A percentile compares a stretch with the other conserved stretches of the same genome.
phyloP scores from a whole-genome alignment of 1,139 yeast genomes.

The Kodamaea alishanica region DNA sequence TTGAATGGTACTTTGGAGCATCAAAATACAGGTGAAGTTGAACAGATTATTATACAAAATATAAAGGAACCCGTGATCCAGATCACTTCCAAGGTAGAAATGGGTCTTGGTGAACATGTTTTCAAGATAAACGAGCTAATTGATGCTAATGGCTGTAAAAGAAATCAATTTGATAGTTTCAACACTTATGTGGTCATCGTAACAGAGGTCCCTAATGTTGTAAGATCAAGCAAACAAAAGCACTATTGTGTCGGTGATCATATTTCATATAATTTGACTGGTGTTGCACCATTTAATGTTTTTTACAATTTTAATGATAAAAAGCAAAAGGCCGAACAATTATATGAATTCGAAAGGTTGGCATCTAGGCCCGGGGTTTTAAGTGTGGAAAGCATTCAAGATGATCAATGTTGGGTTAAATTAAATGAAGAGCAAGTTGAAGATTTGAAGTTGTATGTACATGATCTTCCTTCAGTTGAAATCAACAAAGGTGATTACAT shows the following conservation, averaged over 20 bases:
- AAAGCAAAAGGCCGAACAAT: slow-evolving; percentile 56
- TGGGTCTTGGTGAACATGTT: slow-evolving; percentile 49
- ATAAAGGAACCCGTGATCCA: slow-evolving; percentile 16
- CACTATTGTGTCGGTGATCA: slow-evolving; percentile 90
- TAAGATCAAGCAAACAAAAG: slow-evolving; percentile 36
- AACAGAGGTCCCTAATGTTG: slow-evolving; percentile 73
- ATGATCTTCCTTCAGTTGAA: slow-evolving; percentile 88
- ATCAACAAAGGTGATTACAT: slow-evolving; percentile 72
- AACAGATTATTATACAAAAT: slow-evolving; percentile 13
- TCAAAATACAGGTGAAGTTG: slow-evolving; percentile 20
- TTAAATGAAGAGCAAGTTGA: slow-evolving; percentile 42
- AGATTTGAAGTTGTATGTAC: slow-evolving; percentile 53
- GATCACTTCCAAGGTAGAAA: slow-evolving; percentile 13
- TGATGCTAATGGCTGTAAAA: slow-evolving; percentile 71
- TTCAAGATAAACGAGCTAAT: slow-evolving; percentile 53
- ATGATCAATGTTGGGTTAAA: slow-evolving; percentile 69
- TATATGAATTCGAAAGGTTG: slow-evolving; percentile 54
- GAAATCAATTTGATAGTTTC: slow-evolving; percentile 35
- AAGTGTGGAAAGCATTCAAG: slow-evolving; percentile 65
- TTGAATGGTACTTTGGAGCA: slow-evolving; percentile 53
- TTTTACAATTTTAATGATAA: slow-evolving; percentile 69
- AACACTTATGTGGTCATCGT: slow-evolving; percentile 49
- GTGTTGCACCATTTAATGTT: slow-evolving; percentile 75
- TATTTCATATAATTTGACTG: slow-evolving; percentile 69
- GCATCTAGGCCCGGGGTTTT: slow-evolving; percentile 81